Evolutionary conservation across 352 stramenopile genomes (phyloP).

Genomic region (Discostella stelligera): DNA sequence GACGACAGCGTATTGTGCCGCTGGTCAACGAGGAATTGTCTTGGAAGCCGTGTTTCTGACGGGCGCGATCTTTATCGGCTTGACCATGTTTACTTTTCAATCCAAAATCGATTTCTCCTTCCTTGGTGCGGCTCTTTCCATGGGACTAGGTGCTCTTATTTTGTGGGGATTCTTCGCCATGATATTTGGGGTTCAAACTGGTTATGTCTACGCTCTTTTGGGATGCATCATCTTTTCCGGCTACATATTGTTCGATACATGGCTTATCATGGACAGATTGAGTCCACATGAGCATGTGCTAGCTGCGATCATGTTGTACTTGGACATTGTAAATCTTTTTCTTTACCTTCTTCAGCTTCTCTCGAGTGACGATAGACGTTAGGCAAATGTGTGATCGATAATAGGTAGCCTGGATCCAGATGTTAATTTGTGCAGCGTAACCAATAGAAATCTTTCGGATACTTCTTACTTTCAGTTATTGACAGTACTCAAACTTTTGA

Average conservation of each 20-base stretch:
- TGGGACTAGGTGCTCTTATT: constrained; percentile 61
- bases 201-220: constrained; percentile 61
- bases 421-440: not conserved
- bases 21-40: constrained; percentile 44
- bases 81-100: constrained; percentile 66
- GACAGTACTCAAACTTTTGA: constrained; percentile 71
- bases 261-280: constrained; percentile 58
- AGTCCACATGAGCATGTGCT: constrained; percentile 63
- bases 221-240: constrained; percentile 63
- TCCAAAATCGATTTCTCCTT: constrained; percentile 74
- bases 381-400: not conserved
- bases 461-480: constrained; percentile 55
- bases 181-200: constrained; percentile 56
- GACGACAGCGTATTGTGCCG: constrained; percentile 49
- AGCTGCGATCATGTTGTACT: constrained; percentile 61
- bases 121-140: constrained; percentile 55
- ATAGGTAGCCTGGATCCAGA: not conserved
- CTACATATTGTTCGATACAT: constrained; percentile 74
- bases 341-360: constrained; percentile 65
- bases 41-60: constrained; percentile 67
- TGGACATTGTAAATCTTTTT: constrained; percentile 77
- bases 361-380: constrained; percentile 20
- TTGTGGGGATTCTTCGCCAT: constrained; percentile 62
- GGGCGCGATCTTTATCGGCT: constrained; percentile 54
- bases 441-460: not conserved